Conservation (phyloP, 169 alveolate species). For the Plasmodium coatneyi region DNA sequence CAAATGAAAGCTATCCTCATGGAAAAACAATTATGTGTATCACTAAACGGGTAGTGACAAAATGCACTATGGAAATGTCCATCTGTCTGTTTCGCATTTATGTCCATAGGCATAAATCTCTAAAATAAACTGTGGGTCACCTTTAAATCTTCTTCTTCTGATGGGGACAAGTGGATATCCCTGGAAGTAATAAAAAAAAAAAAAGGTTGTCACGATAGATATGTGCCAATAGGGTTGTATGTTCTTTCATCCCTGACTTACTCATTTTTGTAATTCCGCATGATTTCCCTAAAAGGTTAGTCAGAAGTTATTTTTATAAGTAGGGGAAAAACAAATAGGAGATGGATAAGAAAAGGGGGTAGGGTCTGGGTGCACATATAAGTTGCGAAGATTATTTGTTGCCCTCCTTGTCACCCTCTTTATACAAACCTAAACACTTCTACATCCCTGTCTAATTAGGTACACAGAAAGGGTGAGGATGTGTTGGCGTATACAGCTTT, state of each 20-base stretch:
- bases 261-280: constrained; percentile 58
- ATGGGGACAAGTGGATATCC: constrained; percentile 18
- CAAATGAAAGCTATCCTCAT: neutral
- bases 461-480: neutral
- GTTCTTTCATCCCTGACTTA: constrained; percentile 4
- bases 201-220: neutral
- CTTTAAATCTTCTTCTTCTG: constrained; percentile 55
- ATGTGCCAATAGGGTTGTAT: neutral
- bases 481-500: neutral
- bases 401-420: neutral
- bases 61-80: neutral
- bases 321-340: neutral
- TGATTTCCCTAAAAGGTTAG: constrained; percentile 49
- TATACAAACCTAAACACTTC: constrained; percentile 48
- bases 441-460: constrained; percentile 51
- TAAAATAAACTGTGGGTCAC: neutral
- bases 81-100: neutral
- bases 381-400: neutral
- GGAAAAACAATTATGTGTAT: neutral
- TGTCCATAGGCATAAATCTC: neutral
- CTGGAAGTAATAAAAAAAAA: neutral
- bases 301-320: neutral
- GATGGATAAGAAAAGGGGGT: neutral
- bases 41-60: neutral
- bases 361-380: neutral